A percentile compares a stretch with the other conserved stretches of the same genome.
phyloP scores from a whole-genome alignment of 78 protist genomes.

The Chrysochromulina parva region DNA sequence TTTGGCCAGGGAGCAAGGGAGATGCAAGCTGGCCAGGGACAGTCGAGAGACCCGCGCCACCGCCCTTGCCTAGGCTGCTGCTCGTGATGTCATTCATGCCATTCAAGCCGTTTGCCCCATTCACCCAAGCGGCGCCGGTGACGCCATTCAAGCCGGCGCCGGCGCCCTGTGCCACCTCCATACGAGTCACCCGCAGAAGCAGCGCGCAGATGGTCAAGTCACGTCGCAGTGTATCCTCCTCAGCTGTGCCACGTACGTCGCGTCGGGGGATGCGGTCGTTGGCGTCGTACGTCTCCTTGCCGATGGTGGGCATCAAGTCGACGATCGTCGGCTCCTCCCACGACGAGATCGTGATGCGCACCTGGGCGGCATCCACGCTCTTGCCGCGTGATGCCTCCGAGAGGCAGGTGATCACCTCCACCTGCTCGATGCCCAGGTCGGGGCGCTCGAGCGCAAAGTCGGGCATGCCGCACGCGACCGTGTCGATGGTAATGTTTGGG shows the following conservation, averaged over 20 bases:
- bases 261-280: not conserved
- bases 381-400: not conserved
- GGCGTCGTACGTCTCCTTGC: conserved; percentile 3
- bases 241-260: conserved; percentile 23
- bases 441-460: not conserved
- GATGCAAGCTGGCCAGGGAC: no score
- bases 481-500: not conserved
- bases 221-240: conserved; percentile 10
- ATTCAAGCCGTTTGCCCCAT: no score
- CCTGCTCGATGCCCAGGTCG: not conserved
- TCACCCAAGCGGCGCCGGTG: no score
- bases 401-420: not conserved
- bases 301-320: conserved; percentile 26
- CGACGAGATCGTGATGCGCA: not conserved
- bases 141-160: no score
- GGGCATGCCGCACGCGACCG: not conserved
- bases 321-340: not conserved
- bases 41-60: no score
- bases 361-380: conserved; percentile 14
- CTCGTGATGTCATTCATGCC: no score
- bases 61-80: no score
- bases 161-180: no score
- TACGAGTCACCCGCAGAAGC: not conserved
- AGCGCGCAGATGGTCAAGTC: conserved; percentile 16
- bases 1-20: no score